These are phyloP conservation scores for Vaccinium macrocarpon DNA, from an alignment of 148 eudicot species.

Conservation along the genomic window DNA sequence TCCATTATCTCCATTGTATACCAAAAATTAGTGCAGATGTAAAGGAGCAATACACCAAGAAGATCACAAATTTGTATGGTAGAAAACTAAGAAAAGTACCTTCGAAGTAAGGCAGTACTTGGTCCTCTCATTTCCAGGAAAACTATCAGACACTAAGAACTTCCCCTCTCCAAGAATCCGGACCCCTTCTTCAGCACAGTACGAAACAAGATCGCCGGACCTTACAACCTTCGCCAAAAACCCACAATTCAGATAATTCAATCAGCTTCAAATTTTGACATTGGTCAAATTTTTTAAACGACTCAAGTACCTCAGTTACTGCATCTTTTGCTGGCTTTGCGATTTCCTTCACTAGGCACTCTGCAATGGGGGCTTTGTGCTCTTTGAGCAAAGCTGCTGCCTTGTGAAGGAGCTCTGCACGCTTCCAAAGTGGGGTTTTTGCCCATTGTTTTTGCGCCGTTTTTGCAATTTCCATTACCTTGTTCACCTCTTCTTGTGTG, in stretches of 20 bases:
- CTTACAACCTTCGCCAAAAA: constrained; percentile 69
- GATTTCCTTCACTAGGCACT: constrained; percentile 89
- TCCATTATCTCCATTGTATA: no score
- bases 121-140: constrained; percentile 99
- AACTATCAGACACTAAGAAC: constrained; percentile 93
- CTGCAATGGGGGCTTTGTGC: constrained; percentile 83
- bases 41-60: background rate
- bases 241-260: constrained; percentile 10
- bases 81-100: constrained; percentile 32
- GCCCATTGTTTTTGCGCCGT: constrained; percentile 90
- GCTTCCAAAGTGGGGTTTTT: constrained; percentile 92
- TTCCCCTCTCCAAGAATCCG: constrained; percentile 91
- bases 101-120: constrained; percentile 97
- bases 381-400: constrained; percentile 95
- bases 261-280: background rate
- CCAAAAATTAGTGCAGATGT: background rate
- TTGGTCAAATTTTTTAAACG: background rate
- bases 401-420: constrained; percentile 94
- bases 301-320: constrained; percentile 65
- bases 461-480: constrained; percentile 88
- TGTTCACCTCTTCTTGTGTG: constrained; percentile 97
- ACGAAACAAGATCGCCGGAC: constrained; percentile 95
- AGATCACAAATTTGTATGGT: background rate
- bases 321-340: constrained; percentile 98
- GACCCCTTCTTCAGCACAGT: constrained; percentile 97